Base-by-base conservation (phyloP, 495 filamentous ascomycete species). In the Aspergillus cavernicola region DNA sequence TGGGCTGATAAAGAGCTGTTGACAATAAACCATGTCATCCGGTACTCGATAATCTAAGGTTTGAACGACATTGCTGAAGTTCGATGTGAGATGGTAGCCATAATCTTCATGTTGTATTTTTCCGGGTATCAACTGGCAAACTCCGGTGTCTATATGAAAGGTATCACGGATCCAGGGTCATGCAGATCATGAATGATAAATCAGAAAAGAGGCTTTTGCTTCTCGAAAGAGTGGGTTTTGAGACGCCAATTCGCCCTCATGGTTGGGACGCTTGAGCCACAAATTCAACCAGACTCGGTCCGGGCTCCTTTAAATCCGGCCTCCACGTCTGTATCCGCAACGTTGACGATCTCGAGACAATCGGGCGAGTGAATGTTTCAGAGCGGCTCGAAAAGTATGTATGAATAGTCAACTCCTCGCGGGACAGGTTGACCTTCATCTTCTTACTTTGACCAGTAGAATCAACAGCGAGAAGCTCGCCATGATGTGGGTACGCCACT, bases 401-500 rank as follows among this genome's bases (percentile, higher is more conserved):
- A 12, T 63, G 51, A 6, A 73, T 42, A 24, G 55, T 66, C 22
- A 77, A 42, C 16, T 64, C 66, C 18, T 68, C 49, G 15, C 67
- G 68, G 16, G 66, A 64, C 5, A 77, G 28, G 10, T 40, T 45
- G 20, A 77, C 53, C 35, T 65, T 71, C 64, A 77, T 60, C 58
- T 72, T 74, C 37, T 59, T 69, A 56, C 63, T 55, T 16, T 53
- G 56, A 23, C 60, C 58, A 0, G 56, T 53, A n/a, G 47, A 51
- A 9, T 56, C 50, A 7, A 62, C 18, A 2, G 68, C 56, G 7
- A 68, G 13, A 13, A 77, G 42, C 55, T 77, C 72, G 6, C 74
- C 74, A 16, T 73, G 66, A 26, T 75, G 70, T n/a, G 74, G 69
- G 23, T 71, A 72, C 5, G 65, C 57, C 12, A 66, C 59, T 39